Base-by-base conservation (phyloP, 1,284 basidiomycete species). In the Hemileia vastatrix region DNA sequence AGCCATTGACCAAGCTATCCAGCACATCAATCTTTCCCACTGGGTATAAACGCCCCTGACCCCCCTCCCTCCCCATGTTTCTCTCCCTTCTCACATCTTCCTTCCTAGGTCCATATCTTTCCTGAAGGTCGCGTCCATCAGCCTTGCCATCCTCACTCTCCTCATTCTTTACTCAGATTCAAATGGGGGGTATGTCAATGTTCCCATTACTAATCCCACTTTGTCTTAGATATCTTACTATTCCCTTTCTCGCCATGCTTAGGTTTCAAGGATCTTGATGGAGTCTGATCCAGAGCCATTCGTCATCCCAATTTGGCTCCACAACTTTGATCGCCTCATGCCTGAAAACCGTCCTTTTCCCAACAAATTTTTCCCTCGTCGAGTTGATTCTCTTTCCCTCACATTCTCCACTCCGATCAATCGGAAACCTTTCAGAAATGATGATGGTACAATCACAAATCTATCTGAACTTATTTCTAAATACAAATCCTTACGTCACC, bases 121-220 rank as follows among this genome's bases (percentile, higher is more conserved):
- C 85, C 90, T 0, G 95, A 98, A 77, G 93, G 94, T 21, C 88
- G 87, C 68, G 84, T 97, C 50, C 88, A 90, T 72, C 92, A 91
- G 73, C 81, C 84, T 24, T 72, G 8, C 4, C 15, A 47, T 27
- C 33, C 55, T 1, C 8, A 1, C 13, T 19, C 80, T 21, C 77
- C 80, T 6, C 84, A 86, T 6, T 77, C 80, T 47, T 75, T 97
- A 65, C 80, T 86, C 4, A 80, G 89, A 50, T 97, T 98, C 78
- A 95, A 95, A 79, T 98, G 94, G 95, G 95, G 94, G 63, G 80
- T 96, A 85, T 90, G 75, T 76, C 88, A 86, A 24, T 64, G 69
- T 15, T 19, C 27, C n/a, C n/a, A 40, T 18, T 8, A 6, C 15
- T 52, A 13, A n/a, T n/a, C n/a, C n/a, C n/a, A n/a, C n/a, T n/a